Base-by-base conservation (phyloP, 169 alveolate species). In the Plasmodium blacklocki region DNA sequence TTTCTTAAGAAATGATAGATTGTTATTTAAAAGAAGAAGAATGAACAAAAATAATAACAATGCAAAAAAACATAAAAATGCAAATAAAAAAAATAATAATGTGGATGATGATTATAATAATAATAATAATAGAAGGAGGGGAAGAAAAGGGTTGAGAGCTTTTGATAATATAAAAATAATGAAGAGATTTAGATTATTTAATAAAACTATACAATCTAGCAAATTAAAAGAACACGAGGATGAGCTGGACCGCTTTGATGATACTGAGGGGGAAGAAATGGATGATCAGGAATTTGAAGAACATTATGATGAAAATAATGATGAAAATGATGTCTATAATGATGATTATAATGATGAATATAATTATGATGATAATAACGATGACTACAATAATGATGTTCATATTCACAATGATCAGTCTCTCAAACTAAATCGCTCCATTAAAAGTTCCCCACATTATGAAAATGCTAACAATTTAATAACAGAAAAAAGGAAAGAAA, bases 171-270 rank as follows among this genome's bases (percentile, higher is more conserved):
- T 64, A 21, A 78, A 64, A 78, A 78, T 21, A 50, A 78, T 64
- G 23, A 78, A 58, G 23, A 52, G 6, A 56, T 78, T 78, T 64
- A 11, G 71, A 66, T 78, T 78, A 78, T 78, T 78, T 39, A 66
- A 78, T 39, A 78, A 26, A 50, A 43, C 14, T 21, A 21, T 8
- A 49, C 26, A 64, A 66, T 29, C 59, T 15, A 45, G 47, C 32
- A 74, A 74, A 18, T 43, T 43, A 15, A 6, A 26, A 18, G 58
- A 45, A 39, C 66, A 43, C 9, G 14, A 59, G 47, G 74, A 39
- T 1, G 74, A 60, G 0, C 74, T 60, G 15, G 88, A 62, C 8
- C 63, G 39, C 18, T 60, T 45, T 18, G 88, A 78, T 12, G 45
- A 78, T 39, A 19, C 54, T 23, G 47, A 52, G n/a, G 63, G 59